Conservation (phyloP, 768 basidiomycete species). For the Obba rivulosa region DNA sequence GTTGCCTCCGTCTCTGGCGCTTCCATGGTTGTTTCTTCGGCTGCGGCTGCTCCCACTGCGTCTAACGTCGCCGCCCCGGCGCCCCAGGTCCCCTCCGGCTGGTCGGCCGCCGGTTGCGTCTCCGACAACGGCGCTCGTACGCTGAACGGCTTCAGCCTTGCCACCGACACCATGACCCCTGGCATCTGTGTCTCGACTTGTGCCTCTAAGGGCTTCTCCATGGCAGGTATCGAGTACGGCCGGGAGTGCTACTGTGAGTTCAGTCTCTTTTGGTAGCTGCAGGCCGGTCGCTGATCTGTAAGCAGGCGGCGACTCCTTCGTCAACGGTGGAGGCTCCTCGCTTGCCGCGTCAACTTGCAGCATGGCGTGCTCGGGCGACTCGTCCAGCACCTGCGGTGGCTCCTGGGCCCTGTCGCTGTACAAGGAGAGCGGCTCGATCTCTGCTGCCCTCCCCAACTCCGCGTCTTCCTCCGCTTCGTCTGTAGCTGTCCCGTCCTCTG, state of each 20-base stretch:
- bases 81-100: slow-evolving; percentile 7
- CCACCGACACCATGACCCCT: slow-evolving; percentile 21
- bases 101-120: slow-evolving; percentile 14
- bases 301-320: slow-evolving; percentile 17
- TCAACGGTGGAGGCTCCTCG: slow-evolving; percentile 11
- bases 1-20: background rate
- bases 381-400: slow-evolving; percentile 11
- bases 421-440: slow-evolving; percentile 1
- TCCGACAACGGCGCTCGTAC: slow-evolving; percentile 17
- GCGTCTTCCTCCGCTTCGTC: background rate
- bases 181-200: slow-evolving; percentile 26
- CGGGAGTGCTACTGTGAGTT: slow-evolving; percentile 29
- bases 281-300: no score
- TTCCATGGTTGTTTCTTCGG: background rate
- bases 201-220: slow-evolving; percentile 20
- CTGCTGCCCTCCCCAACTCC: background rate
- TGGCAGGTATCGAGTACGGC: slow-evolving; percentile 29
- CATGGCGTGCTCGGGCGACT: slow-evolving; percentile 13
- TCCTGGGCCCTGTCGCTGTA: slow-evolving; percentile 14
- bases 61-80: background rate
- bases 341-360: slow-evolving; percentile 11
- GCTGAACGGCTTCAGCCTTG: slow-evolving; percentile 17
- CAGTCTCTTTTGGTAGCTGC: no score
- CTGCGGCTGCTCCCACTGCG: background rate
- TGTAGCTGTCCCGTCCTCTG: background rate